A percentile compares a stretch with the other conserved stretches of the same genome.
Evolutionary conservation across 139 green algal genomes (phyloP).

Genomic region (Penium margaritaceum): DNA sequence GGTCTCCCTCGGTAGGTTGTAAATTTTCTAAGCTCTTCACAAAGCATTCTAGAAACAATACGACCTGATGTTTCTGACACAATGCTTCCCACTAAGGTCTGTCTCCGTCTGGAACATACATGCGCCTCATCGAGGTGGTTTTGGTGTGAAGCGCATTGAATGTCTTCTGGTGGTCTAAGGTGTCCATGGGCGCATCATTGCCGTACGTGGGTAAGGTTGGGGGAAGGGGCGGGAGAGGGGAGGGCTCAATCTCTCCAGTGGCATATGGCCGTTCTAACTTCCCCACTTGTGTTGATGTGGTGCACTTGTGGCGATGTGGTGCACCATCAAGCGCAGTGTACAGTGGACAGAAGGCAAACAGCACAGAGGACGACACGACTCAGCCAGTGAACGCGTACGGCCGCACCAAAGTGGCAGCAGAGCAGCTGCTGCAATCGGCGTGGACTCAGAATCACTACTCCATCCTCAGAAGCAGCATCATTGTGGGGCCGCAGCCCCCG

Average conservation of each 20-base stretch:
- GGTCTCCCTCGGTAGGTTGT: too few species aligned
- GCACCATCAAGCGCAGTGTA: conserved; percentile 18
- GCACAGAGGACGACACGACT: conserved; percentile 50
- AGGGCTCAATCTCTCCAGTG: background rate
- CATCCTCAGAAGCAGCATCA: conserved; percentile 66
- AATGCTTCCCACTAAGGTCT: too few species aligned
- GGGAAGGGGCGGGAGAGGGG: background rate
- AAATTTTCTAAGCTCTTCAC: too few species aligned
- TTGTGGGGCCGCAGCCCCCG: conserved; percentile 63
- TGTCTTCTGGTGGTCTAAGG: too few species aligned
- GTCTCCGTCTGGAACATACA: too few species aligned
- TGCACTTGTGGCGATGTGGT: too few species aligned
- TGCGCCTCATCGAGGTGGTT: too few species aligned
- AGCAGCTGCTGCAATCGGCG: conserved; percentile 47
- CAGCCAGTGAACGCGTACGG: conserved; percentile 75
- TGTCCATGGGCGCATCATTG: too few species aligned
- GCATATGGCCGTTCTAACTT: background rate
- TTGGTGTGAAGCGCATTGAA: too few species aligned
- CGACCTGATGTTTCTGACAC: too few species aligned
- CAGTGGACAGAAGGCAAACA: conserved; percentile 22
- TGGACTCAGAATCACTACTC: conserved; percentile 41
- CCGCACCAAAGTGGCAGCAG: conserved; percentile 62
- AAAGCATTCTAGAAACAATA: too few species aligned
- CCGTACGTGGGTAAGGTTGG: too few species aligned
- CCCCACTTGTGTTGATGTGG: background rate